Base-by-base conservation (phyloP, 495 filamentous ascomycete species). In the Chaetomidium leptoderma region DNA sequence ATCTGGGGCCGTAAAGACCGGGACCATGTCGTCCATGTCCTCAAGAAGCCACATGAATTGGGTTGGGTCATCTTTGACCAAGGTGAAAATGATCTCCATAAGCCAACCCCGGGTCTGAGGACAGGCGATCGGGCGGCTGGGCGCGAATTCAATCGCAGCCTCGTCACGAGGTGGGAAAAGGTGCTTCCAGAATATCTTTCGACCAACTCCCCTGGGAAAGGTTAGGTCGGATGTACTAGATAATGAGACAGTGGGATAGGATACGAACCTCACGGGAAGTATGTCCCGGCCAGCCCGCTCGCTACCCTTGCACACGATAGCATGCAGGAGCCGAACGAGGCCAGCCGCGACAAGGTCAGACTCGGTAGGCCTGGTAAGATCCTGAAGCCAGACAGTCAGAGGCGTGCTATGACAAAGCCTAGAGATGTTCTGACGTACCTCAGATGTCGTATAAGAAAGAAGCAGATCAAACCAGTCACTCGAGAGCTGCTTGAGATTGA, bases 161-260 rank as follows among this genome's bases (percentile, higher is more conserved):
- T 81, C 74, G 23, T 86, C 70, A 8, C 79, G 79, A 0, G 84
- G 67, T 1, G 74, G 87, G 63, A 91, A 92, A 1, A 95, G 78
- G 61, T 88, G 86, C 40, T 76, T 81, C 58, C 73, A 78, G 62
- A 91, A 86, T 16, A 93, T 69, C 14, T 72, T 72, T 48, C 80
- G 78, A 17, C 81, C 78, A 40, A 91, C 76, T 6, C 71, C 69
- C 45, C 75, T 80, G 7, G 11, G 49, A 6, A 46, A 7, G 19
- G 49, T 61, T 42, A 61, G 57, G 21, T 35, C 19, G 4, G 14
- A 17, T 21, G 29, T n/a, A n/a, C n/a, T n/a, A n/a, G n/a, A n/a
- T n/a, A n/a, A n/a, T n/a, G n/a, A n/a, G n/a, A n/a, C n/a, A n/a
- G n/a, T n/a, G 5, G 7, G 16, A 10, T 21, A 24, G 2, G 19